phyloP scores from a whole-genome alignment of 495 filamentous ascomycete genomes.

The Podospora appendiculata region DNA sequence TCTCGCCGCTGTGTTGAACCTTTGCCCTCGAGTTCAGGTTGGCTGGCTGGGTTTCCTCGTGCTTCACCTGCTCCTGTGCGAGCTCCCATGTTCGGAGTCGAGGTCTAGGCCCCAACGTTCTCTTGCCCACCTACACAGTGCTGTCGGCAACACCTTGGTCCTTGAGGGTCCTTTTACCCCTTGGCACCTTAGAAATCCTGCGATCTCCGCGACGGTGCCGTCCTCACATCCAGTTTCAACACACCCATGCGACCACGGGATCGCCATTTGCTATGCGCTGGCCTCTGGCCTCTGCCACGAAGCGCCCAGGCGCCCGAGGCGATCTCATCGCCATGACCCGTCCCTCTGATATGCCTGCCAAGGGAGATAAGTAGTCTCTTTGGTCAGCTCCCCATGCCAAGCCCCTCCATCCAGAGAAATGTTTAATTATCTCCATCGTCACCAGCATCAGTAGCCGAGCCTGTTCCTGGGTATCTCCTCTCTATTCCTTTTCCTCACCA shows the following conservation, averaged over 20 bases:
- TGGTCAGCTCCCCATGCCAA: not conserved
- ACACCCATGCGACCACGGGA: constrained; percentile 23
- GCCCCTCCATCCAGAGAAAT: not conserved
- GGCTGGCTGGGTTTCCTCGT: too few species aligned
- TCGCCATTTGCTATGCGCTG: constrained; percentile 20
- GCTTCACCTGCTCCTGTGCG: too few species aligned
- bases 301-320: not conserved
- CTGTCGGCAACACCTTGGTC: too few species aligned
- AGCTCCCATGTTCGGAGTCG: too few species aligned
- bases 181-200: too few species aligned
- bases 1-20: too few species aligned
- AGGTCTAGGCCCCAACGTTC: too few species aligned
- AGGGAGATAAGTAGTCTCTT: constrained; percentile 1
- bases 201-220: constrained; percentile 17
- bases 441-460: not conserved
- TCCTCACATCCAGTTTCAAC: constrained; percentile 29
- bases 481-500: constrained; percentile 7
- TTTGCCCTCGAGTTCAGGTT: too few species aligned
- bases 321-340: not conserved
- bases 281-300: not conserved
- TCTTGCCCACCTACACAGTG: too few species aligned
- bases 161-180: too few species aligned
- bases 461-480: not conserved
- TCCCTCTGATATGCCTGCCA: not conserved
- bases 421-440: not conserved